A percentile compares a stretch with the other conserved stretches of the same genome.
phyloP scores from a whole-genome alignment of 345 rosid genomes.

The Eucalyptus virginea region DNA sequence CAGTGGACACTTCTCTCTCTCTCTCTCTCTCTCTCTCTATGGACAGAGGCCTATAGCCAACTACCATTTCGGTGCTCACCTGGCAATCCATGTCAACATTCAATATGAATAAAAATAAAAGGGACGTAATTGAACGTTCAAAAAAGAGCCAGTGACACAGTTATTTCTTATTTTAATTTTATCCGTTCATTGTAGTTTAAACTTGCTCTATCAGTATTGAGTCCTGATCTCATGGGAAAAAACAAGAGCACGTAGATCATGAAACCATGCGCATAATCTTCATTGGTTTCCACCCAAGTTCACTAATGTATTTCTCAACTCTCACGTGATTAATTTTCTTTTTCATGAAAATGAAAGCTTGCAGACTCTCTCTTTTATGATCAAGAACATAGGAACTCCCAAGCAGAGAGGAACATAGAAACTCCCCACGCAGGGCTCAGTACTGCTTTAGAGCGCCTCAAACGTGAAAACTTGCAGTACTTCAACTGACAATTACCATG shows the following conservation, averaged over 20 bases:
- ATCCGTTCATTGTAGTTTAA: background rate
- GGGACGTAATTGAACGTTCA: background rate
- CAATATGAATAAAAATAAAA: background rate
- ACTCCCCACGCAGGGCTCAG: background rate
- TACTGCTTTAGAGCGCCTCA: background rate
- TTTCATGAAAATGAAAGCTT: background rate
- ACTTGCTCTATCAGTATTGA: background rate
- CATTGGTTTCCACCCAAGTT: background rate
- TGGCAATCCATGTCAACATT: background rate
- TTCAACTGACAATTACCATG: background rate
- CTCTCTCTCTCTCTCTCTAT: background rate
- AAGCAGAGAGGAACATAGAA: background rate
- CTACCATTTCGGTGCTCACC: background rate
- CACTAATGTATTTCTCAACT: background rate
- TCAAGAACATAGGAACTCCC: background rate
- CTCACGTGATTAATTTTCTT: background rate
- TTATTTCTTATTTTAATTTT: background rate
- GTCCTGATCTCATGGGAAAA: background rate
- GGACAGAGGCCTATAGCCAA: background rate
- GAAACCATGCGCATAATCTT: background rate
- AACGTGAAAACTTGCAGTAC: background rate
- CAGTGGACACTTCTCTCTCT: background rate
- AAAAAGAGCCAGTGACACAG: background rate
- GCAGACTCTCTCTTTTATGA: background rate
- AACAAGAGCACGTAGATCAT: background rate